Evolutionary conservation across 177 flowering plant genomes (phyloP), one percentile per base, ranked within the genome.

Genomic region (Telopea speciosissima): DNA sequence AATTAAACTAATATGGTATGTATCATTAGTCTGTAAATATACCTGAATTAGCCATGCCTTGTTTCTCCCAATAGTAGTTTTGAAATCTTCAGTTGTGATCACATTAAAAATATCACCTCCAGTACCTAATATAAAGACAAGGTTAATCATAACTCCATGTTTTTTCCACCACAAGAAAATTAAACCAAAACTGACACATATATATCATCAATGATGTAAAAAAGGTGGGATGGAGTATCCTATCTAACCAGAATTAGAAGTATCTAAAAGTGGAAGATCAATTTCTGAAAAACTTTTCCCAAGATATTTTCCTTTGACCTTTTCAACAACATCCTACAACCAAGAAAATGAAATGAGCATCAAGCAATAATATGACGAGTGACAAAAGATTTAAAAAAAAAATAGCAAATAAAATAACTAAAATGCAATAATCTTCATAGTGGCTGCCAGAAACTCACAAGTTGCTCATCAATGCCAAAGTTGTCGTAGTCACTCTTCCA

Each of bases 401-500:
- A 19, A 11, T 49, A 49, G 17, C 16, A 49, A 49, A 49, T 19
- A 58, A 58, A 58, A 21, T 8, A 58, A 58, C 24, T n/a, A 58
- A 19, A 58, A 28, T 58, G 61, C 22, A 58, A n/a, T 58, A 21
- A 7, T 21, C 61, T n/a, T 58, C 22, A n/a, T n/a, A 19, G 58
- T 58, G 61, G 23, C 5, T 7, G 62, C 16, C 26, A 76, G n/a
- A 70, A 49, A 81, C 92, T 77, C 79, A 95, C 99, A 74, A 63
- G 68, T 31, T 92, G 84, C 61, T 95, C 98, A 69, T 91, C 97
- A 66, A 93, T 72, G 64, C 81, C 85, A 74, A 80, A 93, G 59
- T 76, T 25, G 75, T 95, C 99, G 79, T 93, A 93, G 73, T 95
- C 84, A 76, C 99, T 85, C 80, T 93, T 95, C 98, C 92, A 89